Evolutionary conservation across 495 filamentous ascomycete species (phyloP), one percentile per base, ranked within the genome.

Genomic region (Lasiosphaeris hirsuta): DNA sequence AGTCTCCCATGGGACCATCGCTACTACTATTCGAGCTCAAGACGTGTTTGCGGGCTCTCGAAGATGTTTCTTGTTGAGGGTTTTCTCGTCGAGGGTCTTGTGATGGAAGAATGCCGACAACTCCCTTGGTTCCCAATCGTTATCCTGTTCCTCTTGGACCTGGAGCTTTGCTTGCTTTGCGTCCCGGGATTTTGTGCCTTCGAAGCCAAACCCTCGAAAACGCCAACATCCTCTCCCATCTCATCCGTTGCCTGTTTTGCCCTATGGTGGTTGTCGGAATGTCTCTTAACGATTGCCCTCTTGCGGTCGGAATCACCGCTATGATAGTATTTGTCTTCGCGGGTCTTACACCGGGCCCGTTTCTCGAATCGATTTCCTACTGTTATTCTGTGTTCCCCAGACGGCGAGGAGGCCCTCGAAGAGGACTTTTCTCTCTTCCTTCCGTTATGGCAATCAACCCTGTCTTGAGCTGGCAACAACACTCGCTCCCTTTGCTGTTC

Each of bases 291-390:
- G 23, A 30, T 5, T 5, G 5, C 23, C 2, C 37, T 46, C 8
- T 75, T 80, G 36, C 66, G 66, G 36, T 75, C 72, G 50, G 62
- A 69, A 35, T 60, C 68, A 48, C 70, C 69, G 53, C 72, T 75
- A 44, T 69, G 66, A 10, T 85, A 66, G 57, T 80, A 85, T 56
- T 72, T 82, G 61, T 87, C 80, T 13, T 79, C 73, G 41, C 74
- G 78, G 13, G 84, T 87, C 67, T 84, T 90, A 61, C 78, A 77
- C 39, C 88, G 80, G 43, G 80, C 71, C 48, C 77, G 76, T 62
- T 78, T 84, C 49, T 85, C 79, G 57, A 85, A 90, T 17, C 55
- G 54, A 30, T 47, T 10, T 9, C 51, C 55, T 17, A 14, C 14
- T 34, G 43, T 49, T 39, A 35, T 14, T 10, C 7, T 34, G 13